Percentiles rank a stretch among this genome's conserved stretches.
phyloP scores from a whole-genome alignment of 140 eudicot species.

The Anethum foeniculum region DNA sequence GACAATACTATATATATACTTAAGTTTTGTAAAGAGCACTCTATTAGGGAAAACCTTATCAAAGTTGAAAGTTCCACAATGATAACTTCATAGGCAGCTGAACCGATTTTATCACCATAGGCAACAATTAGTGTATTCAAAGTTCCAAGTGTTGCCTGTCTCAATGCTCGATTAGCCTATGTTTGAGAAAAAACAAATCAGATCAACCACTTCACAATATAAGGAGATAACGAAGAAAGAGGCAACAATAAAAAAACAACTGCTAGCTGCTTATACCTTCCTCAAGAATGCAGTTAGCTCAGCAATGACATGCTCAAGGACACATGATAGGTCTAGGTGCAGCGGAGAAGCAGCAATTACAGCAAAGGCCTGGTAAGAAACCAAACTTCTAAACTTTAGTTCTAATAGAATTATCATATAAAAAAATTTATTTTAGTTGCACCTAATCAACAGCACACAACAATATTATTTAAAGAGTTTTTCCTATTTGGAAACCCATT shows the following conservation, averaged over 20 bases:
- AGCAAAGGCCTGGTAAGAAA: slow-evolving; percentile 75
- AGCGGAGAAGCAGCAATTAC: slow-evolving; percentile 94
- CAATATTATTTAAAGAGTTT: too few relatives aligned
- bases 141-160: slow-evolving; percentile 97
- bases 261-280: slow-evolving; percentile 46
- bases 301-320: slow-evolving; percentile 80
- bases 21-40: not conserved
- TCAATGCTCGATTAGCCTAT: slow-evolving; percentile 92
- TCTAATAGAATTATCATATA: not conserved
- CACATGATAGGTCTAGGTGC: slow-evolving; percentile 79
- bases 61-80: slow-evolving; percentile 85
- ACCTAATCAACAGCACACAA: not conserved
- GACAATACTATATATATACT: not conserved
- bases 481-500: not conserved
- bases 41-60: slow-evolving; percentile 49
- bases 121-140: slow-evolving; percentile 77
- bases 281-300: slow-evolving; percentile 93
- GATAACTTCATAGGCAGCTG: slow-evolving; percentile 93
- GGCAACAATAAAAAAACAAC: not conserved
- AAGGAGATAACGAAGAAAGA: not conserved
- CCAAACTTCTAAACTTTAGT: not conserved
- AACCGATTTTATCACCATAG: slow-evolving; percentile 84
- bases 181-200: slow-evolving; percentile 10
- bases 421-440: not conserved
- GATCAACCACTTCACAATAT: not conserved